Conservation (phyloP, 768 basidiomycete genomes). For the Pisolithus sp. region DNA sequence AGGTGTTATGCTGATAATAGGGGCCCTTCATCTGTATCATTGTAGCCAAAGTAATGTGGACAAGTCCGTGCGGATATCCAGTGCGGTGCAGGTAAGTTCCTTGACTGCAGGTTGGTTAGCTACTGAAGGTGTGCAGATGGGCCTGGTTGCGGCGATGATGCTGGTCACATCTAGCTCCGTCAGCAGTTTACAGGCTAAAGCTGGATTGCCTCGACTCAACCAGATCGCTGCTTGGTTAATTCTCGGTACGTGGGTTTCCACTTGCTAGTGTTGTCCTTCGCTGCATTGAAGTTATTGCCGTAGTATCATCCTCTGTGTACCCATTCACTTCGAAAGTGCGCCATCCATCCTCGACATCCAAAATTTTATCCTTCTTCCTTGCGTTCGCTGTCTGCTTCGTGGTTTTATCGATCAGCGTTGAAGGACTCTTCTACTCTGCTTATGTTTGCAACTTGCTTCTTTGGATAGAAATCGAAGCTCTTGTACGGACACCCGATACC, state of each 20-base stretch:
- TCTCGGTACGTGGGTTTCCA: conserved; percentile 41
- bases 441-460: conserved; percentile 55
- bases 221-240: conserved; percentile 61
- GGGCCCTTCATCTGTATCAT: conserved; percentile 15
- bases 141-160: conserved; percentile 43
- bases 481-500: conserved; percentile 12
- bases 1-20: conserved; percentile 34
- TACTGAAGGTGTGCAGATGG: conserved; percentile 26
- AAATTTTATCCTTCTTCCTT: conserved; percentile 57
- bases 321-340: conserved; percentile 39
- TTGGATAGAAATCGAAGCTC: conserved; percentile 63
- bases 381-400: conserved; percentile 72
- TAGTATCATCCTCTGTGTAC: conserved; percentile 45
- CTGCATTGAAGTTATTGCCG: background rate
- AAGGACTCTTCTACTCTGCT: conserved; percentile 72
- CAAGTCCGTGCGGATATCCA: conserved; percentile 3
- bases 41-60: background rate
- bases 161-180: conserved; percentile 54
- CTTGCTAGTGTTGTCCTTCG: background rate
- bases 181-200: conserved; percentile 53
- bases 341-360: conserved; percentile 39
- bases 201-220: conserved; percentile 54
- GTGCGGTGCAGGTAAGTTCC: conserved; percentile 19
- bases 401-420: conserved; percentile 74
- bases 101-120: background rate